Evolutionary conservation across 331 rosid species (phyloP), one percentile per base, ranked within the genome.

Genomic region (Erythrophleum ivorense): DNA sequence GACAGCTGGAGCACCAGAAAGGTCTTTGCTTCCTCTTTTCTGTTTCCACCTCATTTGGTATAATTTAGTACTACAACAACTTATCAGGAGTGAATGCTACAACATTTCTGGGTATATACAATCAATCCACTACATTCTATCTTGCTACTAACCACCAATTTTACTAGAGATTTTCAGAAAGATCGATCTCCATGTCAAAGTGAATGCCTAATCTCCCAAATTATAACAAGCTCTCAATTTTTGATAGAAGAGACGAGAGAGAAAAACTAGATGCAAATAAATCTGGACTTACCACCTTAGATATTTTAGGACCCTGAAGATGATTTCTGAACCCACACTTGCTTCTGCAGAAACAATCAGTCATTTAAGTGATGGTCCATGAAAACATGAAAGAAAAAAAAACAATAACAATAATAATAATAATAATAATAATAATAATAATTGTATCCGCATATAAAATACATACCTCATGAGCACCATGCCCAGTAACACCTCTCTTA

Each of bases 291-390:
- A 93, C 98, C 88, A 77, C 78, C 66, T 54, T 74, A 71, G 68
- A 60, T 73, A 75, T 78, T 88, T 85, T 88, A 96, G 55, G 98
- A 87, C 63, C 98, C 99, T 29, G 98, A 91, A 66, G 97, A 90
- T 43, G 97, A 84, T 83, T 96, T 96, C 88, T 96, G 99, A 85
- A 96, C 97, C 99, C 99, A 96, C 60, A 93, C 91, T 86, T 93
- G 99, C 87, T 91, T 96, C 99, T 96, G 98, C 91, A 80, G 74
- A 87, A 71, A 87, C 43, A 80, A 59, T 8, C 54, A 66, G 72
- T 50, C 84, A 54, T 76, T 77, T 65, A 69, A 71, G 73, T 3
- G 60, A 50, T 77, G 59, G 57, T 58, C 57, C 81, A 84, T 29
- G 76, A 36, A 81, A 72, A 68, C 8, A 40, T 33, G 66, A 38